Percentiles rank a stretch among this genome's conserved stretches.
phyloP scores from a whole-genome alignment of 495 filamentous ascomycete species.

The Neurospora tetraspora region DNA sequence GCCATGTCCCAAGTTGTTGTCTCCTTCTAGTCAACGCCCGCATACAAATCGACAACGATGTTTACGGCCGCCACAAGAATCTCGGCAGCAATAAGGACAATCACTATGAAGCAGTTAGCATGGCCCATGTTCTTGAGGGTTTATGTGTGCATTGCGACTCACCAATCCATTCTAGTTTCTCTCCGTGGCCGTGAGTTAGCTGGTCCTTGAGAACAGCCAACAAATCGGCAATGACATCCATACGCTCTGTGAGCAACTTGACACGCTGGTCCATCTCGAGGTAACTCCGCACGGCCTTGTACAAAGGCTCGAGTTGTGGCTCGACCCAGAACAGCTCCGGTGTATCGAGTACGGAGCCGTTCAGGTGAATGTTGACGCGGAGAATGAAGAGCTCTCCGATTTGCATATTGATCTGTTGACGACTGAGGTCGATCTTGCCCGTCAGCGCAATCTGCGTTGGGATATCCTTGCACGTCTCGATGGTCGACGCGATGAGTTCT shows the following conservation, averaged over 20 bases:
- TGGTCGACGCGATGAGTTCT: constrained; percentile 87
- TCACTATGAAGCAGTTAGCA: constrained; percentile 45
- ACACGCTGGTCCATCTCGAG: constrained; percentile 97
- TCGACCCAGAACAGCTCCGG: constrained; percentile 98
- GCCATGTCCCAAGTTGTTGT: not conserved
- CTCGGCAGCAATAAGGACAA: constrained; percentile 90
- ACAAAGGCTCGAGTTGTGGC: constrained; percentile 89
- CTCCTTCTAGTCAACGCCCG: constrained; percentile 53
- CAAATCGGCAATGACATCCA: constrained; percentile 91
- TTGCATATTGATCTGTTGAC: constrained; percentile 92
- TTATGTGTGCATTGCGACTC: constrained; percentile 19
- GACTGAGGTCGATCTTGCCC: constrained; percentile 75
- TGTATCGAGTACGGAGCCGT: constrained; percentile 92
- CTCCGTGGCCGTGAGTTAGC: constrained; percentile 89
- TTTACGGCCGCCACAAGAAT: constrained; percentile 92
- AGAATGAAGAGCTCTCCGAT: constrained; percentile 97
- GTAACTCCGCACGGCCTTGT: constrained; percentile 88
- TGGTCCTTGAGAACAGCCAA: constrained; percentile 93
- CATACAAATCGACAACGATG: constrained; percentile 90
- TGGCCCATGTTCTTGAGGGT: not conserved
- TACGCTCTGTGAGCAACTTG: constrained; percentile 74
- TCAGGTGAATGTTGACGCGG: constrained; percentile 93
- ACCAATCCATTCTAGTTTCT: constrained; percentile 95
- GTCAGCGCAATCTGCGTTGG: constrained; percentile 84
- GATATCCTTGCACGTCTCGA: constrained; percentile 79